These are phyloP conservation scores for Guyanaporus albipodus DNA, from an alignment of 768 basidiomycete genomes.

Conservation along the genomic window DNA sequence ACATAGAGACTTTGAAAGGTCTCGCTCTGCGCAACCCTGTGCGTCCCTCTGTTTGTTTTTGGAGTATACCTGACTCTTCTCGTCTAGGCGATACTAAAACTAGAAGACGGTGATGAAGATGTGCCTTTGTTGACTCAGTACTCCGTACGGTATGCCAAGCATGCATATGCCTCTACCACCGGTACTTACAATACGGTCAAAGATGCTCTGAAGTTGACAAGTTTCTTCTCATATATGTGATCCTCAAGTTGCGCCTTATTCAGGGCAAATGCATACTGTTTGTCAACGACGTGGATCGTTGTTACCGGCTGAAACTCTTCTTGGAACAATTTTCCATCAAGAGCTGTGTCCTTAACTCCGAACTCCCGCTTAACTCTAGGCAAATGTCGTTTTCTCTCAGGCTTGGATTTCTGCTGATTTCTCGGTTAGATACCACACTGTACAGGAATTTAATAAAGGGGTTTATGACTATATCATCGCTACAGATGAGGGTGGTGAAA, in stretches of 20 bases:
- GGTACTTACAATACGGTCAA: constrained; percentile 2
- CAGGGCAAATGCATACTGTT: constrained; percentile 96
- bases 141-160: constrained; percentile 58
- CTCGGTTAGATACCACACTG: constrained; percentile 76
- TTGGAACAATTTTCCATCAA: constrained; percentile 97
- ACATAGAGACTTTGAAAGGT: constrained; percentile 89
- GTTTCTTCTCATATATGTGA: constrained; percentile 93
- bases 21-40: constrained; percentile 86
- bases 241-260: constrained; percentile 93
- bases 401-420: constrained; percentile 4
- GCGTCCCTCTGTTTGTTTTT: constrained; percentile 24
- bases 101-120: constrained; percentile 87
- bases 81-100: constrained; percentile 72
- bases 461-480: constrained; percentile 99
- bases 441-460: constrained; percentile 98
- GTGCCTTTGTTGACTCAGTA: constrained; percentile 81
- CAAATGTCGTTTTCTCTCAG: constrained; percentile 16
- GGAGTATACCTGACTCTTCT: neutral
- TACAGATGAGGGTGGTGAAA: constrained; percentile 79
- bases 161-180: neutral
- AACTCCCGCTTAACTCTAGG: constrained; percentile 93
- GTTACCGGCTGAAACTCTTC: constrained; percentile 96
- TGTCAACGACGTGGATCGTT: constrained; percentile 92
- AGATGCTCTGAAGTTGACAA: constrained; percentile 95
- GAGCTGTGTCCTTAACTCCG: constrained; percentile 93